Conservation (phyloP, 116 monocot genomes). For the Trichopus zeylanicus region DNA sequence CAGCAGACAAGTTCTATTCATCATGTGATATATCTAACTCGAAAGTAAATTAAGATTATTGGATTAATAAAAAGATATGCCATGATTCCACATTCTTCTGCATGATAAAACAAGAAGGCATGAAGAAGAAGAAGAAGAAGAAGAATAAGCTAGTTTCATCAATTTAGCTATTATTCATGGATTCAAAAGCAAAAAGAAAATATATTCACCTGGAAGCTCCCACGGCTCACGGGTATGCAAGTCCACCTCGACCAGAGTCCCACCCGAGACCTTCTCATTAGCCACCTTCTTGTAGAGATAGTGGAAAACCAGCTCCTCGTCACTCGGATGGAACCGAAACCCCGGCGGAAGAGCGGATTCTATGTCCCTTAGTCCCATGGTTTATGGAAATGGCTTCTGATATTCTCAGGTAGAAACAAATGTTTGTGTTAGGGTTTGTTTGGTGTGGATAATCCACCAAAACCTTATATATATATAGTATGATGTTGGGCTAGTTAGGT, state of each 20-base stretch:
- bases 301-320: constrained; percentile 46
- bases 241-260: constrained; percentile 48
- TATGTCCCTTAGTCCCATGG: constrained; percentile 38
- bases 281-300: constrained; percentile 49
- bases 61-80: too few species aligned
- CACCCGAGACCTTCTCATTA: constrained; percentile 22
- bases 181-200: too few species aligned
- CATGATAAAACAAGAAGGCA: too few species aligned
- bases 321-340: constrained; percentile 52
- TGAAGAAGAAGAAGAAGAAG: too few species aligned
- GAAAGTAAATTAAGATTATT: too few species aligned
- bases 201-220: constrained; percentile 53
- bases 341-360: constrained; percentile 45
- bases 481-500: background rate
- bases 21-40: too few species aligned
- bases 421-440: constrained; percentile 12
- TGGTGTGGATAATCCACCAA: background rate
- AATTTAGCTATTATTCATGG: too few species aligned
- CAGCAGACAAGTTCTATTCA: too few species aligned
- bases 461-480: background rate
- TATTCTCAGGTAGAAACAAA: background rate
- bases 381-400: background rate
- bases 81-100: too few species aligned
- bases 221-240: constrained; percentile 50
- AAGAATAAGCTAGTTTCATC: too few species aligned